A percentile compares a stretch with the other conserved stretches of the same genome.
phyloP scores from a whole-genome alignment of 1,139 yeast species.

The Taiozyma sp. region DNA sequence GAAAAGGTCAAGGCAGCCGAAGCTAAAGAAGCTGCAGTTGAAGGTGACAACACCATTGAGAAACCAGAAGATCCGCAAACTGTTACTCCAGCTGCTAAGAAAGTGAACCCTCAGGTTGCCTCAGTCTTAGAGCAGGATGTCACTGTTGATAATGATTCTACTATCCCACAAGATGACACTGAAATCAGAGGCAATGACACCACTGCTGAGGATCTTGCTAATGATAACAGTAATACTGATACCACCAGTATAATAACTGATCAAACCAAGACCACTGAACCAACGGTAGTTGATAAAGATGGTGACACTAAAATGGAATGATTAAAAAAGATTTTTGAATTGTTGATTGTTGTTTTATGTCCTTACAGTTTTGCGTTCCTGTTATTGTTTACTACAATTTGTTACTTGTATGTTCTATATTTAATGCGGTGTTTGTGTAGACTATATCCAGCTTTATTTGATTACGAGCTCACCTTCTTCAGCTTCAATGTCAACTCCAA shows the following conservation, averaged over 20 bases:
- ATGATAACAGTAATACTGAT: conserved; percentile 14
- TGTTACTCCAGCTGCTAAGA: conserved; percentile 16
- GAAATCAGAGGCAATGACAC: conserved; percentile 27
- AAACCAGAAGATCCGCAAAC: conserved; percentile 19
- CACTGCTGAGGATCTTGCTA: conserved; percentile 26
- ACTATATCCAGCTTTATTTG: neutral
- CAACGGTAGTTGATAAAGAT: conserved; percentile 20
- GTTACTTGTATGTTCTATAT: neutral
- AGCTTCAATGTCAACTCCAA: conserved; percentile 62
- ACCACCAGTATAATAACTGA: conserved; percentile 13
- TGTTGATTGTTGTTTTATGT: neutral
- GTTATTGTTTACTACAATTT: neutral
- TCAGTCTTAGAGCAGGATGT: conserved; percentile 25
- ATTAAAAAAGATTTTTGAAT: neutral
- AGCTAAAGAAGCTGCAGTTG: conserved; percentile 5
- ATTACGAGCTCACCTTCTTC: neutral
- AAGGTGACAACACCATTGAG: conserved; percentile 17
- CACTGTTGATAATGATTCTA: conserved; percentile 32
- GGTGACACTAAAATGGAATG: conserved; percentile 30
- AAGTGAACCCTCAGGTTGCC: conserved; percentile 20
- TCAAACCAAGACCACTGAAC: conserved; percentile 3
- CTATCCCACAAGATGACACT: conserved; percentile 26
- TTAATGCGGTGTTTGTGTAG: neutral
- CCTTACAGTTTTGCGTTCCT: neutral
- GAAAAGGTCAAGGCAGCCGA: conserved; percentile 7